Percentiles rank a stretch among this genome's conserved stretches.
Conservation (phyloP, 192 early-diverging fungal species). For the Entophlyctis helioformis region DNA sequence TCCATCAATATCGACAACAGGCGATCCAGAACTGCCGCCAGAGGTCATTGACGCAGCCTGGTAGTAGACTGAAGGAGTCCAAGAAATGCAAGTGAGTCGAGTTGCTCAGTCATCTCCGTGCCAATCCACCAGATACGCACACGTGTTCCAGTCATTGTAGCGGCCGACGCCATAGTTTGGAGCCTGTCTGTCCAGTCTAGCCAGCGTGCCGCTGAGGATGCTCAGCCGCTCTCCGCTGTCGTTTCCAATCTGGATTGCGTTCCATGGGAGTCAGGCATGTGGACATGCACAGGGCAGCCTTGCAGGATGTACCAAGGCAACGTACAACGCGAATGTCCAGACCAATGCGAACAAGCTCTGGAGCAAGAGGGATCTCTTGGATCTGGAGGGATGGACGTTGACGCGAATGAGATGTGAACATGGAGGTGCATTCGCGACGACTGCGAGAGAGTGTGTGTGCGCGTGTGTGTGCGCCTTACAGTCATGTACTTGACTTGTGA, state of each 20-base stretch:
- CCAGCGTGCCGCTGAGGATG: conserved; percentile 27
- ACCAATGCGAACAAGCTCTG: conserved; percentile 60
- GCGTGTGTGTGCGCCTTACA: conserved; percentile 5
- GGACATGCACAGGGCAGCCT: background rate
- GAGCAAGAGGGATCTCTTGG: conserved; percentile 50
- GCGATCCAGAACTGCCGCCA: conserved; percentile 67
- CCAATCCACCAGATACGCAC: conserved; percentile 1
- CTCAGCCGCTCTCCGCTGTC: conserved; percentile 26
- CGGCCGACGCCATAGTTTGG: conserved; percentile 23
- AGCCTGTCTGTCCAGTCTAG: conserved; percentile 25
- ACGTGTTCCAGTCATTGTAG: conserved; percentile 30
- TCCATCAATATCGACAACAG: conserved; percentile 71
- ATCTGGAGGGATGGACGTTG: too few relatives aligned
- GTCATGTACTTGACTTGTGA: conserved; percentile 60
- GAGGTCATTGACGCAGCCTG: conserved; percentile 69
- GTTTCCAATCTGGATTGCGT: conserved; percentile 11
- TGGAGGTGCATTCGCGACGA: too few relatives aligned
- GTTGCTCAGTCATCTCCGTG: too few relatives aligned
- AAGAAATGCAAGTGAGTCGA: too few relatives aligned
- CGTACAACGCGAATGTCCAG: conserved; percentile 57
- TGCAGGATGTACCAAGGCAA: background rate
- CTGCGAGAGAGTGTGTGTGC: background rate
- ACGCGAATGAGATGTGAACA: too few relatives aligned
- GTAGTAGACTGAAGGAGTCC: conserved; percentile 32
- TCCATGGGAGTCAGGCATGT: background rate